Base-by-base conservation (phyloP, 2,329 filamentous ascomycete species). In the Hypoxylon sp. region DNA sequence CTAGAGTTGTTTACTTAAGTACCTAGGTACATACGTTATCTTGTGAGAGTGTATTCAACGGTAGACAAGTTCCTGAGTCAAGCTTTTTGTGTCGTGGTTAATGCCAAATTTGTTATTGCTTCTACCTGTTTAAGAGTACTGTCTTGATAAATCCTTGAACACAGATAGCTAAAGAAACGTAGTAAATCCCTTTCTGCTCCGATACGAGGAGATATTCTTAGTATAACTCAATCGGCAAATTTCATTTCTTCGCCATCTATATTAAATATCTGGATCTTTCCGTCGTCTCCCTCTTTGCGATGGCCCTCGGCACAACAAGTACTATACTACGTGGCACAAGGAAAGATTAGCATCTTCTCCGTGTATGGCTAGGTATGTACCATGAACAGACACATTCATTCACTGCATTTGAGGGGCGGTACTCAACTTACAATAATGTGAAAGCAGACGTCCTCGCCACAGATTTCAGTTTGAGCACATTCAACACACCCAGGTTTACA, bases 301-400 rank as follows among this genome's bases (percentile, higher is more conserved):
- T 16, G n/a, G 4, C 46, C 40, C 24, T 53, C 52, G 3, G 51
- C 14, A 16, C 62, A 65, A 14, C 59, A 65, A 11, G 5, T 32
- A 18, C 12, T 11, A 3, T 46, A 64, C 61, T 64, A 54, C 18
- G n/a, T 28, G 9, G 7, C 11, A 38, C 5, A n/a, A 22, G 8
- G 16, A 22, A n/a, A 20, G 16, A 38, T 61, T 42, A 61, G 57
- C 42, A 61, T 49, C 33, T 5, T 53, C 5, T n/a, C 6, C 4
- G 11, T 26, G 9, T 24, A 42, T 42, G 8, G 2, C 22, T 16
- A 18, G 36, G n/a, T 16, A 40, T 14, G 8, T 20, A 24, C 3
- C 4, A 18, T 14, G n/a, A 20, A 38, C 32, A 38, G 3, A 28
- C 14, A 8, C 2, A 32, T 38, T 26, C 18, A 36, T 51, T n/a